These are phyloP conservation scores for Apiotrichum gracile DNA, from an alignment of 1,284 basidiomycete genomes.

Conservation along the genomic window DNA sequence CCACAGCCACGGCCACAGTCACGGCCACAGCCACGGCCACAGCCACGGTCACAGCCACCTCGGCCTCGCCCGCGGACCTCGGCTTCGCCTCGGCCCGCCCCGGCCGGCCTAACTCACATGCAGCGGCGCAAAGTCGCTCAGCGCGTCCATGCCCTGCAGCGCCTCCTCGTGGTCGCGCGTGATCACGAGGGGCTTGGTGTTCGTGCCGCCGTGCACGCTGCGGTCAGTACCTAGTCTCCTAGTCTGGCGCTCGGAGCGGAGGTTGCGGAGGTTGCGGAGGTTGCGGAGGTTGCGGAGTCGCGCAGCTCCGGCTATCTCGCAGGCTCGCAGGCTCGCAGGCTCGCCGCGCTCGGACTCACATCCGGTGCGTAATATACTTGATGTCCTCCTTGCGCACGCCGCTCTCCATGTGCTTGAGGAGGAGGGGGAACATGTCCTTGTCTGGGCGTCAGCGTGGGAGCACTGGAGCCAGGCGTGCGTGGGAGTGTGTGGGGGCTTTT, in stretches of 20 bases:
- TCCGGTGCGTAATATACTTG: slow-evolving; percentile 45
- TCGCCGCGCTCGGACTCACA: slow-evolving; percentile 40
- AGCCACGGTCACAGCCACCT: too few relatives aligned
- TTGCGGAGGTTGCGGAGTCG: neutral
- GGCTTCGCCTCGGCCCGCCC: neutral
- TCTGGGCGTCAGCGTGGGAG: slow-evolving; percentile 28
- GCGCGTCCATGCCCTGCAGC: slow-evolving; percentile 63
- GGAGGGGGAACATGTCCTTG: slow-evolving; percentile 34
- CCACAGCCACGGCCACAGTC: too few relatives aligned
- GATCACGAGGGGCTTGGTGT: slow-evolving; percentile 62
- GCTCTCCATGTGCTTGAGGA: slow-evolving; percentile 37
- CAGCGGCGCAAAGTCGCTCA: slow-evolving; percentile 74
- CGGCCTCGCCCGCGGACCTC: neutral
- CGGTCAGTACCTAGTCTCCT: neutral
- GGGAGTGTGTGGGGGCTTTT: too few relatives aligned
- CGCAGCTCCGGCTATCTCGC: neutral
- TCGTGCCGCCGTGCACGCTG: slow-evolving; percentile 78
- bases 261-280: too few relatives aligned
- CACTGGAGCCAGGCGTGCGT: too few relatives aligned
- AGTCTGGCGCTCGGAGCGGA: too few relatives aligned
- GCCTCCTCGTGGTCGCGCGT: slow-evolving; percentile 52
- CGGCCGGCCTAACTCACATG: slow-evolving; percentile 47
- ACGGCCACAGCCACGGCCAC: too few relatives aligned
- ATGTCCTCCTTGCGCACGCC: slow-evolving; percentile 35
- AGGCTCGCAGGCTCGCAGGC: too few relatives aligned